These are phyloP conservation scores for Lentinula raphanica DNA, from an alignment of 768 basidiomycete genomes.

Conservation along the genomic window DNA sequence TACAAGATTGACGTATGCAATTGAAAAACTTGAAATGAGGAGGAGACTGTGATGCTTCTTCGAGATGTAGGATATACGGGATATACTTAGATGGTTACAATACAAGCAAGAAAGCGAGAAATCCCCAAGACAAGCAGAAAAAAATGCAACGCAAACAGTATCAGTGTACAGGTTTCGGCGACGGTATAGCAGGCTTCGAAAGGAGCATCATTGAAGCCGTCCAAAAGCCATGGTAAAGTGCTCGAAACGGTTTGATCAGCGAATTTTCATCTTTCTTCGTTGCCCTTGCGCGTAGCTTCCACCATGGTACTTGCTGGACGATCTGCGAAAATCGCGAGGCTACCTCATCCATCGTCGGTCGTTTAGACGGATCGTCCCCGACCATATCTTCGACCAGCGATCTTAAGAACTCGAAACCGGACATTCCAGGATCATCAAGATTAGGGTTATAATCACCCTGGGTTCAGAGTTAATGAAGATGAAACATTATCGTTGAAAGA, in stretches of 20 bases:
- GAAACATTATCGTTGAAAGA: background rate
- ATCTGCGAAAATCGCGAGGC: slow-evolving; percentile 3
- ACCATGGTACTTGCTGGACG: background rate
- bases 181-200: background rate
- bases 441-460: background rate
- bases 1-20: too few species aligned
- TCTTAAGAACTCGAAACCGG: slow-evolving; percentile 15
- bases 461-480: background rate
- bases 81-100: too few species aligned
- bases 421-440: background rate
- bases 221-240: background rate
- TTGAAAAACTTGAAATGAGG: too few species aligned
- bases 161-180: background rate
- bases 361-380: slow-evolving; percentile 11
- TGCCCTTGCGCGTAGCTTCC: slow-evolving; percentile 18
- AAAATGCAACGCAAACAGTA: background rate
- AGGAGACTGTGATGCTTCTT: too few species aligned
- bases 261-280: background rate
- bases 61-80: too few species aligned
- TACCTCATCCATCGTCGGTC: slow-evolving; percentile 17
- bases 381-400: slow-evolving; percentile 19
- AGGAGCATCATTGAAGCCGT: background rate
- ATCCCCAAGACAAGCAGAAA: too few species aligned
- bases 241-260: background rate
- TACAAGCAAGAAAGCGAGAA: background rate